phyloP scores from a whole-genome alignment of 352 stramenopile species.

The Globisporangium canariense region DNA sequence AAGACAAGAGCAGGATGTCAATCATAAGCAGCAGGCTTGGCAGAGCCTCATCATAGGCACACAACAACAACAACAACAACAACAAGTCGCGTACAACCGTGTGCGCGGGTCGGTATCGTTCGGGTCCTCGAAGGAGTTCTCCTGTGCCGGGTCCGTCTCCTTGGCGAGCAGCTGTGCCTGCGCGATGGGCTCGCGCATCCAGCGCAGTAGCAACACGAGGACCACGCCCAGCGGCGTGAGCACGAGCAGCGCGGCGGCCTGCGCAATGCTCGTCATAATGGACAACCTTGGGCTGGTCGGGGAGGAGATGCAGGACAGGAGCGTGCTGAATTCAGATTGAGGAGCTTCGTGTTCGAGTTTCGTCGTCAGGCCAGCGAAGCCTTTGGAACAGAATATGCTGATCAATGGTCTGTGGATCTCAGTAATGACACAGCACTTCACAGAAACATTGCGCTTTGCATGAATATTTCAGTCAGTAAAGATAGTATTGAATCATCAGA shows the following conservation, averaged over 20 bases:
- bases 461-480: too few relatives aligned
- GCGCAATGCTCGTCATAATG: constrained; percentile 16
- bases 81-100: constrained; percentile 30
- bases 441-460: too few relatives aligned
- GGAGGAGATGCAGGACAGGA: neutral
- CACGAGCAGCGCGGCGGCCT: constrained; percentile 25
- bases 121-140: constrained; percentile 60
- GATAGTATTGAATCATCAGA: too few relatives aligned
- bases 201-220: constrained; percentile 42
- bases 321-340: neutral
- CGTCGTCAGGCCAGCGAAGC: neutral
- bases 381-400: too few relatives aligned
- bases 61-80: neutral
- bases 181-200: constrained; percentile 52
- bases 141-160: constrained; percentile 45
- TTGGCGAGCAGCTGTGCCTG: constrained; percentile 50
- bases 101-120: constrained; percentile 25
- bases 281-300: neutral
- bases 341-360: constrained; percentile 1
- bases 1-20: neutral
- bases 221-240: constrained; percentile 18
- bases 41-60: neutral
- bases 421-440: too few relatives aligned
- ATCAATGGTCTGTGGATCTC: too few relatives aligned
- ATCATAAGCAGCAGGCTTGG: neutral